phyloP scores from a whole-genome alignment of 2,329 filamentous ascomycete species.

The Beauveria scarabaeidicola region DNA sequence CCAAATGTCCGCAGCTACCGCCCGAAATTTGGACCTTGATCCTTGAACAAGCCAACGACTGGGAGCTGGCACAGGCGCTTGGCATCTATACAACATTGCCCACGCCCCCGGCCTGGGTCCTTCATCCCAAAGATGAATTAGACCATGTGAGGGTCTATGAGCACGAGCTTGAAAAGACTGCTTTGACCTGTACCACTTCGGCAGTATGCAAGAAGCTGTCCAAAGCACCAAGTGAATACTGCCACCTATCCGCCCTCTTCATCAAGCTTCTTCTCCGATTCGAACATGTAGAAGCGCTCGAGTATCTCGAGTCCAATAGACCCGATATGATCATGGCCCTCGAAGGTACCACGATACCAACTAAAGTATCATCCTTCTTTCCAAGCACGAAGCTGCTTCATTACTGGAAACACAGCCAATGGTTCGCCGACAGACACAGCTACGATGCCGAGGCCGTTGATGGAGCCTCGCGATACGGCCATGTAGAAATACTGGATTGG shows the following conservation, averaged over 20 bases:
- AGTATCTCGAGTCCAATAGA: conserved; percentile 53
- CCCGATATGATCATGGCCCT: conserved; percentile 76
- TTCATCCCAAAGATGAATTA: conserved; percentile 48
- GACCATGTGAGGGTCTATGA: conserved; percentile 64
- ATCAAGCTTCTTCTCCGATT: conserved; percentile 91
- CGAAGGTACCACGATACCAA: conserved; percentile 75
- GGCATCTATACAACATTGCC: conserved; percentile 31
- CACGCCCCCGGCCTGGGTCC: conserved; percentile 70
- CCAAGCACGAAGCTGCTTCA: conserved; percentile 76
- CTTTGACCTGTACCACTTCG: conserved; percentile 62
- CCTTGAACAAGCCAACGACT: conserved; percentile 75
- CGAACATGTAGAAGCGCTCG: conserved; percentile 69
- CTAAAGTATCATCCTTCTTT: conserved; percentile 81
- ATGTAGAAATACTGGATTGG: conserved; percentile 80
- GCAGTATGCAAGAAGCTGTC: conserved; percentile 69
- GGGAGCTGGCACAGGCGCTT: conserved; percentile 53
- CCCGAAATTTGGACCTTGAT: conserved; percentile 87
- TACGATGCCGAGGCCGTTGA: conserved; percentile 82
- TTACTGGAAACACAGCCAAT: conserved; percentile 81
- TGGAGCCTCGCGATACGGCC: conserved; percentile 77
- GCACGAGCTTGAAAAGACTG: conserved; percentile 75
- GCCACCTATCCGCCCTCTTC: conserved; percentile 66
- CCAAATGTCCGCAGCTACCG: conserved; percentile 49
- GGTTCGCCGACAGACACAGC: conserved; percentile 69
- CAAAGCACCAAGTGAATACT: conserved; percentile 59